These are phyloP conservation scores for Kazachstania bromeliacearum DNA, from an alignment of 805 yeast species.

Conservation along the genomic window DNA sequence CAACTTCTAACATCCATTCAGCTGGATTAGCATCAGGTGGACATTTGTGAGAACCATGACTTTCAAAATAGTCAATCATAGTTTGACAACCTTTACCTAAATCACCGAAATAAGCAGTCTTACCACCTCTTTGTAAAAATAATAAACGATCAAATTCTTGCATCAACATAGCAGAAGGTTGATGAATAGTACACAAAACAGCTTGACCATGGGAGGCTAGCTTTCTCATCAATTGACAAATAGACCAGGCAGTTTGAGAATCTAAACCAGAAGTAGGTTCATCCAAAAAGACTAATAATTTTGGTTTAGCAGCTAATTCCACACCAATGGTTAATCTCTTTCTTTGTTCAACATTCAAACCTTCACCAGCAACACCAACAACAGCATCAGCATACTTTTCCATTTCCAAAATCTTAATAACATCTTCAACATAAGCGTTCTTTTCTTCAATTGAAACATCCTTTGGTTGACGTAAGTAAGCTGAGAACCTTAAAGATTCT, in stretches of 20 bases:
- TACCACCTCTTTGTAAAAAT: slow-evolving; percentile 61
- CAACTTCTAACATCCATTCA: slow-evolving; percentile 89
- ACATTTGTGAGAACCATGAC: slow-evolving; percentile 55
- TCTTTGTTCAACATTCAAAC: slow-evolving; percentile 54
- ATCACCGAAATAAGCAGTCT: slow-evolving; percentile 69
- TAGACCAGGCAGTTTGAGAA: slow-evolving; percentile 61
- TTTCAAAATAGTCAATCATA: slow-evolving; percentile 58
- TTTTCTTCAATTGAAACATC: slow-evolving; percentile 45
- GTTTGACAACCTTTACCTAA: slow-evolving; percentile 47
- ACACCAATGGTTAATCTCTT: slow-evolving; percentile 59
- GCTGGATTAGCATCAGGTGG: slow-evolving; percentile 71
- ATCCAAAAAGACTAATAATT: slow-evolving; percentile 49
- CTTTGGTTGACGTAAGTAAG: slow-evolving; percentile 56
- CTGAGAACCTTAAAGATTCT: slow-evolving; percentile 61
- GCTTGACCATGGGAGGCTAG: slow-evolving; percentile 55
- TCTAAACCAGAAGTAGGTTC: slow-evolving; percentile 66
- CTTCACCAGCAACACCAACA: slow-evolving; percentile 69
- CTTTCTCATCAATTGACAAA: slow-evolving; percentile 51
- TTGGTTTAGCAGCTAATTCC: slow-evolving; percentile 58
- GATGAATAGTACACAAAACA: slow-evolving; percentile 70
- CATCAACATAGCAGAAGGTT: slow-evolving; percentile 73
- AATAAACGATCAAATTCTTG: slow-evolving; percentile 70
- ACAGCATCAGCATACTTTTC: slow-evolving; percentile 57
- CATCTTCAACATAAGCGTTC: slow-evolving; percentile 54
- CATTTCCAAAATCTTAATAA: slow-evolving; percentile 57